Evolutionary conservation across 2,329 filamentous ascomycete genomes (phyloP), one percentile per base, ranked within the genome.

Genomic region (Ciborinia camelliae): DNA sequence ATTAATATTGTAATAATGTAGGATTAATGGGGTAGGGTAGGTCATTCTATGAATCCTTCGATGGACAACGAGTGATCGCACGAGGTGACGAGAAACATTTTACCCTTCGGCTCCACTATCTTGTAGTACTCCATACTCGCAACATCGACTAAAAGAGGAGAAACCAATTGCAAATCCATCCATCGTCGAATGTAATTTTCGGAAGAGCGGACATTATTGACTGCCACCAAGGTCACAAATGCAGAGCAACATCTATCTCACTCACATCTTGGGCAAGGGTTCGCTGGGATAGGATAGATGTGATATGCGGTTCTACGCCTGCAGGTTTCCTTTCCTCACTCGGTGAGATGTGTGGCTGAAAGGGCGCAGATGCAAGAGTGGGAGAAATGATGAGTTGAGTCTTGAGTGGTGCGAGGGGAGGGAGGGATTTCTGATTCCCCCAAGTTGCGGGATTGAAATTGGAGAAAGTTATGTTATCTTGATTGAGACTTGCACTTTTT

Each of bases 311-410:
- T 59, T 47, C 55, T 59, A 14, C 39, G 53, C 32, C 61, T 63
- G 61, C 61, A 63, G 43, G 30, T 37, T 63, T 58, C 61, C 61
- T 37, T 63, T 58, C 61, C 61, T 63, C 61, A 50, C 52, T 63
- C 61, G 61, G 52, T 63, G 61, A 63, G 61, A 58, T 58, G 43
- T 63, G 61, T 63, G 61, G 61, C 61, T 58, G 43, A 63, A 58
- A 30, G 43, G 47, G 41, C 39, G 59, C 48, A 53, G 43, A 62
- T 35, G 28, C 52, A 63, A 63, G 12, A 58, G 61, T 63, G 61
- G 61, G 61, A 63, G 61, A 48, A 26, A 14, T 8, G 20, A n/a
- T 23, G 23, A 35, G 12, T 35, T 37, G 35, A 26, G 15, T 37
- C n/a, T n/a, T n/a, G n/a, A n/a, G n/a, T 53, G 35, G n/a, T 51